Evolutionary conservation across 805 yeast species (phyloP), one percentile per base, ranked within the genome.

Genomic region (Candida nanaspora): DNA sequence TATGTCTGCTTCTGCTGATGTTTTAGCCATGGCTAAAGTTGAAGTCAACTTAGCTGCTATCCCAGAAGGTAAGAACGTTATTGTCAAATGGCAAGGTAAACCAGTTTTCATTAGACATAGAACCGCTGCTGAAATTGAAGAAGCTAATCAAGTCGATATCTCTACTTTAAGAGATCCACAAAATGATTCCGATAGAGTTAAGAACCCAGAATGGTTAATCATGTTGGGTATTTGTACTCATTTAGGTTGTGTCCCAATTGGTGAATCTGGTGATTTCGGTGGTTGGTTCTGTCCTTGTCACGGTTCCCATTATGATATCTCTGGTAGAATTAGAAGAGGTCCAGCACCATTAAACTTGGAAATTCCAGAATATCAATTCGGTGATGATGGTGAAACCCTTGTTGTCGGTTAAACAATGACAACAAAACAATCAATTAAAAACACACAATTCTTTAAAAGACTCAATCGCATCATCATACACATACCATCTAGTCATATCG

Each of bases 271-370:
- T 72, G 99, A 93, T 70, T 93, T 78, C 58, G 98, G 97, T 66
- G 99, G 99, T 66, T 93, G 99, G 99, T 93, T 93, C 91, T 93
- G 98, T 72, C 98, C 99, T 52, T 93, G 98, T 76, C 99, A 94
- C 78, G 99, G 98, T 79, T 91, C 98, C 63, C 98, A 94, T 70
- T 93, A 93, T 72, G 98, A 93, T 73, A 94, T 94, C 72, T 89
- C 97, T 50, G 99, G 99, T 69, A 91, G 99, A 82, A 91, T 93
- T 66, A 87, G 99, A 82, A 91, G 80, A 75, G 99, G 99, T 57
- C 99, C 99, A 57, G 99, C 99, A 64, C 99, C 99, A 62, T 79
- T 87, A 69, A 93, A 93, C 78, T 80, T 93, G 74, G 98, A 93
- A 76, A 76, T 93, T 58, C 99, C 99, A 57, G 74, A 78, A 56